These are phyloP conservation scores for Pyronema omphalodes DNA, from an alignment of 495 filamentous ascomycete species.

Conservation along the genomic window DNA sequence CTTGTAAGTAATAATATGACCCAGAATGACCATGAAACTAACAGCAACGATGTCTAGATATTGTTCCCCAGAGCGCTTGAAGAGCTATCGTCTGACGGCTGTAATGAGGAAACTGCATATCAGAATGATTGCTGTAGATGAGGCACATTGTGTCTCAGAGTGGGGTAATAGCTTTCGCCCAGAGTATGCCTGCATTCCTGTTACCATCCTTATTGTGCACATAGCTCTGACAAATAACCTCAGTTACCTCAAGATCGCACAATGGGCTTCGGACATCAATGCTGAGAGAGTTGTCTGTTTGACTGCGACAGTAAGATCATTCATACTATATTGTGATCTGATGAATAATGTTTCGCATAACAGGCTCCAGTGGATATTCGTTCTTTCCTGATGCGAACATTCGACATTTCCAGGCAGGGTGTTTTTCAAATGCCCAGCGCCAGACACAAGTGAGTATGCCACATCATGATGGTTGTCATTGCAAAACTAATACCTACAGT, in stretches of 20 bases:
- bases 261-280: slow-evolving; percentile 36
- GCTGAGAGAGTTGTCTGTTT: slow-evolving; percentile 40
- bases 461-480: neutral
- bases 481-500: slow-evolving; percentile 6
- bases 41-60: slow-evolving; percentile 21
- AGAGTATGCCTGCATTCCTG: slow-evolving; percentile 32
- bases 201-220: no score
- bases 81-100: slow-evolving; percentile 39
- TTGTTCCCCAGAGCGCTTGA: slow-evolving; percentile 39
- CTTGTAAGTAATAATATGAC: slow-evolving; percentile 25
- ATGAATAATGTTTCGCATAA: no score
- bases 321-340: neutral
- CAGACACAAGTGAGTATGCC: no score
- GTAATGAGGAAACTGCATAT: slow-evolving; percentile 34
- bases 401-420: neutral
- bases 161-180: slow-evolving; percentile 98
- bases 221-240: neutral
- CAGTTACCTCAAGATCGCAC: slow-evolving; percentile 28
- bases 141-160: slow-evolving; percentile 96
- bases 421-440: no score
- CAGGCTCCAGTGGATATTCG: slow-evolving; percentile 29
- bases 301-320: slow-evolving; percentile 33
- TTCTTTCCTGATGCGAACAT: neutral
- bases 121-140: slow-evolving; percentile 65
- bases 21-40: slow-evolving; percentile 1